Evolutionary conservation across 108 stramenopile species (phyloP).

Genomic region (Pseudonitzschia delicatissima): DNA sequence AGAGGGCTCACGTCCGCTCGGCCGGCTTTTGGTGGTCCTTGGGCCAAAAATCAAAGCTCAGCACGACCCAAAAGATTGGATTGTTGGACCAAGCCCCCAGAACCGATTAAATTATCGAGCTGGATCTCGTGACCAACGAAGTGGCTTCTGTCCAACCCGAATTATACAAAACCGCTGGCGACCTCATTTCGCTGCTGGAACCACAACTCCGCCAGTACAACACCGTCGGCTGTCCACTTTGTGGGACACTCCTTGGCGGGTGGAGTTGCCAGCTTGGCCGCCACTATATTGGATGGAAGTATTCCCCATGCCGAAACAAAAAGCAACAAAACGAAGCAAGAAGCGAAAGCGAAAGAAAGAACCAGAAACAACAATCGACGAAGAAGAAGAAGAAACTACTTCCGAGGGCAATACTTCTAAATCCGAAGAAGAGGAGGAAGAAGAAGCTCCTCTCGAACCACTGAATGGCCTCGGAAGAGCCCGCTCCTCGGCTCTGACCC

Average conservation of each 20-base stretch:
- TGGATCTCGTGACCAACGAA: slow-evolving; percentile 49
- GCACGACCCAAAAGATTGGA: background rate
- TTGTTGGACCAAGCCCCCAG: slow-evolving; percentile 24
- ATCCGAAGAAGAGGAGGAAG: slow-evolving; percentile 4
- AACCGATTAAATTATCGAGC: slow-evolving; percentile 26
- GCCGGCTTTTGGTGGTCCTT: slow-evolving; percentile 58
- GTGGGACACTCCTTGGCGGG: slow-evolving; percentile 79
- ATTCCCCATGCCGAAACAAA: slow-evolving; percentile 51
- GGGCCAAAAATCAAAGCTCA: slow-evolving; percentile 25
- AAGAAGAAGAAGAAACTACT: slow-evolving; percentile 11
- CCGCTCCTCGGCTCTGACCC: slow-evolving; percentile 60
- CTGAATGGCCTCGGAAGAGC: slow-evolving; percentile 52
- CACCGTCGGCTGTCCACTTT: slow-evolving; percentile 67
- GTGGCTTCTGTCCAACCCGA: slow-evolving; percentile 61
- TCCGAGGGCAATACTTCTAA: background rate
- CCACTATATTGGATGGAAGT: slow-evolving; percentile 69
- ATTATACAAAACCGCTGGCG: slow-evolving; percentile 57
- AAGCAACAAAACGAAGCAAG: background rate
- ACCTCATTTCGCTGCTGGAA: slow-evolving; percentile 41
- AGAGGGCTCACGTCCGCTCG: background rate
- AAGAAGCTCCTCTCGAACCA: slow-evolving; percentile 6
- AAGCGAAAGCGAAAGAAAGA: slow-evolving; percentile 2
- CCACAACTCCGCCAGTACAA: slow-evolving; percentile 30
- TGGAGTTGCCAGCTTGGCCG: slow-evolving; percentile 68
- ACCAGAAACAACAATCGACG: slow-evolving; percentile 9